phyloP scores from a whole-genome alignment of 2,329 filamentous ascomycete species.

The Didymella keratinophila region DNA sequence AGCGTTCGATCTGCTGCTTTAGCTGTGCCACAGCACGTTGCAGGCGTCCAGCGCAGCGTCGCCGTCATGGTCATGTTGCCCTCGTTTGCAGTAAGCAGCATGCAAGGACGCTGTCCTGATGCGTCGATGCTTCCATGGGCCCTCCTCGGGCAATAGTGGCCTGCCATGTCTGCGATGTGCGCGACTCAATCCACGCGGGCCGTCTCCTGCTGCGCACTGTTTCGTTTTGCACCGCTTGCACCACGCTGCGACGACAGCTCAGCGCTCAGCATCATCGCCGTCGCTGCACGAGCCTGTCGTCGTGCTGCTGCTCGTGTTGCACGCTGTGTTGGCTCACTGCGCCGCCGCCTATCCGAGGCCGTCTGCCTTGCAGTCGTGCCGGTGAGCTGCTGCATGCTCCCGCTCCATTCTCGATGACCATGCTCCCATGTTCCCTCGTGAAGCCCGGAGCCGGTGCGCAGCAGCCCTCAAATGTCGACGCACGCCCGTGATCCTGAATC shows the following conservation, averaged over 20 bases:
- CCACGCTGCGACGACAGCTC: slow-evolving; percentile 23
- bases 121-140: not conserved
- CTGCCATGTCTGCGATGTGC: slow-evolving; percentile 3
- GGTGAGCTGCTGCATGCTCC: slow-evolving; percentile 20
- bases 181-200: slow-evolving; percentile 28
- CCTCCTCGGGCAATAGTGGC: slow-evolving; percentile 34
- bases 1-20: slow-evolving; percentile 3
- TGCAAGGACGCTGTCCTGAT: slow-evolving; percentile 16
- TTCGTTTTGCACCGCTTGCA: slow-evolving; percentile 17
- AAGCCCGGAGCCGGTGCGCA: slow-evolving; percentile 5
- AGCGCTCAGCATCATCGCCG: slow-evolving; percentile 10
- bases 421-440: slow-evolving; percentile 10
- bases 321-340: not conserved
- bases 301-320: slow-evolving; percentile 1
- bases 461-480: slow-evolving; percentile 12
- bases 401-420: slow-evolving; percentile 7
- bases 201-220: slow-evolving; percentile 25
- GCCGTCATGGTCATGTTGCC: slow-evolving; percentile 3
- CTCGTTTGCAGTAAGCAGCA: slow-evolving; percentile 1
- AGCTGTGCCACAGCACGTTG: slow-evolving; percentile 11
- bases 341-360: not conserved
- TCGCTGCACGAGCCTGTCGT: slow-evolving; percentile 32
- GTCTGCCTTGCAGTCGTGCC: slow-evolving; percentile 16
- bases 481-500: slow-evolving; percentile 34
- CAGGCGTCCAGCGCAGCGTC: slow-evolving; percentile 17